phyloP scores from a whole-genome alignment of 495 filamentous ascomycete species.

The Achaetomiella virescens region DNA sequence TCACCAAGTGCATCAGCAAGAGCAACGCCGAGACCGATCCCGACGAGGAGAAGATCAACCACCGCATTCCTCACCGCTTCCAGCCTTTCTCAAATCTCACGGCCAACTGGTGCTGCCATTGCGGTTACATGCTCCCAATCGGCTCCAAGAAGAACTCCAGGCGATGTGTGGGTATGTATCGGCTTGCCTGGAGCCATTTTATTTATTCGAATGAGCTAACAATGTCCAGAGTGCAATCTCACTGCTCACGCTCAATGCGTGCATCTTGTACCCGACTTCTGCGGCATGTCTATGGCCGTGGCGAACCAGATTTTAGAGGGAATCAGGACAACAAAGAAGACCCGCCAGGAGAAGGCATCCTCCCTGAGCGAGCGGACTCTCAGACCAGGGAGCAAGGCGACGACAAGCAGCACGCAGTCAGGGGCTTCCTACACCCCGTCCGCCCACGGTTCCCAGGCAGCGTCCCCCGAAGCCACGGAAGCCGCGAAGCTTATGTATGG shows the following conservation, averaged over 20 bases:
- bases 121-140: constrained; percentile 94
- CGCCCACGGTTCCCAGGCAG: constrained; percentile 30
- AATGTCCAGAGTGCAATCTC: constrained; percentile 72
- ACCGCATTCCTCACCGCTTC: constrained; percentile 97
- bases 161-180: constrained; percentile 70
- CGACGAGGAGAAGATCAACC: constrained; percentile 98
- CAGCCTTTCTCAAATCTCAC: constrained; percentile 90
- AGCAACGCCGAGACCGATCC: constrained; percentile 97
- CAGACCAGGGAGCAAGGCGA: constrained; percentile 46
- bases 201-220: constrained; percentile 16
- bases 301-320: constrained; percentile 86
- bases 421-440: constrained; percentile 21
- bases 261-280: constrained; percentile 97
- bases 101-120: constrained; percentile 99
- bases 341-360: constrained; percentile 42
- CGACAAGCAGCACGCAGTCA: constrained; percentile 28
- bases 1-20: constrained; percentile 99
- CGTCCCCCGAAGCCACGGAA: constrained; percentile 44
- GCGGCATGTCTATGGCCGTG: constrained; percentile 97
- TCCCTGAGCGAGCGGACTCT: constrained; percentile 61
- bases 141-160: constrained; percentile 82
- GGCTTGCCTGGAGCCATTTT: background rate
- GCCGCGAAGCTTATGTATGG: constrained; percentile 49
- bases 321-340: constrained; percentile 54
- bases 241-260: constrained; percentile 87